Evolutionary conservation across 2,329 filamentous ascomycete genomes (phyloP).

Genomic region (Fusarium papillatum): DNA sequence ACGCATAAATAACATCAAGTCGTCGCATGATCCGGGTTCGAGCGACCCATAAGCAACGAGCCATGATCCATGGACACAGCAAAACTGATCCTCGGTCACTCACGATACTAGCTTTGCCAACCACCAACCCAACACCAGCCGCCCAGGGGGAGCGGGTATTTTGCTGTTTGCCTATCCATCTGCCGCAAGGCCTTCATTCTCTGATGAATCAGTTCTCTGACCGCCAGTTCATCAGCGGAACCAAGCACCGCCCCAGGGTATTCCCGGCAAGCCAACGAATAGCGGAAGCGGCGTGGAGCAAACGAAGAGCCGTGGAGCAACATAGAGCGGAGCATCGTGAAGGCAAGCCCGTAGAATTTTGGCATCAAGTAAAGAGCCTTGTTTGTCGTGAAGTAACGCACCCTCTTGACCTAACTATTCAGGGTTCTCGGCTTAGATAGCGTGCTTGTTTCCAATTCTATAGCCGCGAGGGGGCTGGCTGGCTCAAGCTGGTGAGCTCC

Average conservation of each 20-base stretch:
- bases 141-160: conserved; percentile 13
- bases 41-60: conserved; percentile 21
- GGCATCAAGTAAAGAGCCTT: conserved; percentile 15
- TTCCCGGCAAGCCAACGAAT: conserved; percentile 35
- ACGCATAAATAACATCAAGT: conserved; percentile 25
- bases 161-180: conserved; percentile 21
- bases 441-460: conserved; percentile 1
- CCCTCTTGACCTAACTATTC: not conserved
- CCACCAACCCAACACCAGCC: conserved; percentile 28
- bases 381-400: conserved; percentile 9
- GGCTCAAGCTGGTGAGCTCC: not conserved
- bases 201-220: conserved; percentile 48
- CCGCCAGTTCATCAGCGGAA: conserved; percentile 61
- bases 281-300: conserved; percentile 40
- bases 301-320: conserved; percentile 25
- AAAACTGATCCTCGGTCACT: conserved; percentile 12
- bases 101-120: conserved; percentile 20
- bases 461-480: not conserved
- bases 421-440: conserved; percentile 1
- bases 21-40: conserved; percentile 28
- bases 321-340: conserved; percentile 25
- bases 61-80: conserved; percentile 34
- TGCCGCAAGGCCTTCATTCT: conserved; percentile 28
- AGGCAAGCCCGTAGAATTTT: conserved; percentile 2
- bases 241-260: conserved; percentile 34